Percentiles rank a stretch among this genome's conserved stretches.
Evolutionary conservation across 2,329 filamentous ascomycete species (phyloP).

Genomic region (Ceratocystis smalleyi): DNA sequence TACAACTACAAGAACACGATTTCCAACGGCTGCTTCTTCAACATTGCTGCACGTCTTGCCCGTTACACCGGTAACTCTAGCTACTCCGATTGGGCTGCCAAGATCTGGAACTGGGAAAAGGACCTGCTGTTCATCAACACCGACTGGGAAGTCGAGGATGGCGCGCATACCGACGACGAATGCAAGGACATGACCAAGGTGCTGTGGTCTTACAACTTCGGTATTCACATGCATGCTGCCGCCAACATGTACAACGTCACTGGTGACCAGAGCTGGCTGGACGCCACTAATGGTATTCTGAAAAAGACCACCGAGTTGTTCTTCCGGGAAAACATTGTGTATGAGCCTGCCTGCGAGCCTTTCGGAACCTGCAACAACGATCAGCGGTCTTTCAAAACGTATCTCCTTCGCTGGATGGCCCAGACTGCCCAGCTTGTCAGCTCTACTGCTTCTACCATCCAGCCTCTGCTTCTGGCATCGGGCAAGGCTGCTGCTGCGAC

Average conservation of each 20-base stretch:
- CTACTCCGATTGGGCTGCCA: conserved; percentile 61
- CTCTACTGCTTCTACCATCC: conserved; percentile 34
- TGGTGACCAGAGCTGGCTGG: conserved; percentile 36
- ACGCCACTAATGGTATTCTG: conserved; percentile 43
- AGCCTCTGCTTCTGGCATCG: conserved; percentile 34
- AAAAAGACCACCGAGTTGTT: conserved; percentile 37
- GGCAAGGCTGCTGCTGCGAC: conserved; percentile 37
- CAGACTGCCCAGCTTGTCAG: conserved; percentile 40
- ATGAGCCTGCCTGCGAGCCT: conserved; percentile 52
- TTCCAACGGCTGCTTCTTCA: conserved; percentile 55
- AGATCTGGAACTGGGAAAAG: conserved; percentile 51
- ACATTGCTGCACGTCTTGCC: conserved; percentile 54
- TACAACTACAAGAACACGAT: conserved; percentile 54
- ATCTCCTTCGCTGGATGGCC: conserved; percentile 52
- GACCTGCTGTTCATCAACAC: conserved; percentile 39
- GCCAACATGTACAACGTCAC: conserved; percentile 51
- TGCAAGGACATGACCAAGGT: conserved; percentile 38
- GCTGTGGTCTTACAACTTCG: conserved; percentile 52
- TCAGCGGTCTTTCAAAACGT: conserved; percentile 63
- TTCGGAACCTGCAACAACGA: conserved; percentile 49
- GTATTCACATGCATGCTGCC: conserved; percentile 46
- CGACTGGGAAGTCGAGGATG: conserved; percentile 41
- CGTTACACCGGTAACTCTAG: conserved; percentile 66
- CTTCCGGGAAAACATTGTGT: conserved; percentile 38
- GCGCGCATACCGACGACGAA: conserved; percentile 26